Conservation (phyloP, 495 filamentous ascomycete genomes). For the Penicillium taxi region DNA sequence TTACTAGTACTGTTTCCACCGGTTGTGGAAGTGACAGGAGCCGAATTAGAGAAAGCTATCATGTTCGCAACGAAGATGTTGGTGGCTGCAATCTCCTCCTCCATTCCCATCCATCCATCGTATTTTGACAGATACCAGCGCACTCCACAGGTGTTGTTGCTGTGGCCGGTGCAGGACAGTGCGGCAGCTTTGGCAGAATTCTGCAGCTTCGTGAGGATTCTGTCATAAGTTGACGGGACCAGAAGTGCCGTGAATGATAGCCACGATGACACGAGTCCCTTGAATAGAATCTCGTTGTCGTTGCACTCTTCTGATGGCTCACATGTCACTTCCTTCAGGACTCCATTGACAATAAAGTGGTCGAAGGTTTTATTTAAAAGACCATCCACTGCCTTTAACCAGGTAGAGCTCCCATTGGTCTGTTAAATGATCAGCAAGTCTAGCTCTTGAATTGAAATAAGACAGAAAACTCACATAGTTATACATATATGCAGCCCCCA, state of each 20-base stretch:
- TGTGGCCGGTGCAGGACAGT: constrained; percentile 52
- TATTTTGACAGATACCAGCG: constrained; percentile 57
- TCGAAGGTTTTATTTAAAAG: constrained; percentile 40
- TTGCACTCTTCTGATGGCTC: constrained; percentile 53
- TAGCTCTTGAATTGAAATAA: background rate
- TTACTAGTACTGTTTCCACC: constrained; percentile 20
- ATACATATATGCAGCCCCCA: constrained; percentile 64
- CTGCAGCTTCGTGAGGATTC: constrained; percentile 57
- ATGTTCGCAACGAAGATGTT: constrained; percentile 42
- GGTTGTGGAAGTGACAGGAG: constrained; percentile 9
- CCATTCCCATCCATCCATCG: constrained; percentile 57
- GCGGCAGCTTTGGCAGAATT: constrained; percentile 62
- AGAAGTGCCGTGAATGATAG: constrained; percentile 65
- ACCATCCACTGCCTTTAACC: constrained; percentile 47
- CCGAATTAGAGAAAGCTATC: constrained; percentile 15
- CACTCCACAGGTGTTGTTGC: constrained; percentile 63
- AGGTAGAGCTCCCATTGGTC: constrained; percentile 22
- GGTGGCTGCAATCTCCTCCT: constrained; percentile 44
- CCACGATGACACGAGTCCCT: constrained; percentile 70
- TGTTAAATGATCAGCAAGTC: constrained; percentile 9
- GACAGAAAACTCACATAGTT: constrained; percentile 42
- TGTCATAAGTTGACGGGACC: constrained; percentile 48
- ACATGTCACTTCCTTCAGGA: constrained; percentile 60
- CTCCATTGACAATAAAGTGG: constrained; percentile 31
- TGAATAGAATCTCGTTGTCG: constrained; percentile 71